These are phyloP conservation scores for Epichloe baconii DNA, from an alignment of 2,329 filamentous ascomycete genomes.

Conservation along the genomic window DNA sequence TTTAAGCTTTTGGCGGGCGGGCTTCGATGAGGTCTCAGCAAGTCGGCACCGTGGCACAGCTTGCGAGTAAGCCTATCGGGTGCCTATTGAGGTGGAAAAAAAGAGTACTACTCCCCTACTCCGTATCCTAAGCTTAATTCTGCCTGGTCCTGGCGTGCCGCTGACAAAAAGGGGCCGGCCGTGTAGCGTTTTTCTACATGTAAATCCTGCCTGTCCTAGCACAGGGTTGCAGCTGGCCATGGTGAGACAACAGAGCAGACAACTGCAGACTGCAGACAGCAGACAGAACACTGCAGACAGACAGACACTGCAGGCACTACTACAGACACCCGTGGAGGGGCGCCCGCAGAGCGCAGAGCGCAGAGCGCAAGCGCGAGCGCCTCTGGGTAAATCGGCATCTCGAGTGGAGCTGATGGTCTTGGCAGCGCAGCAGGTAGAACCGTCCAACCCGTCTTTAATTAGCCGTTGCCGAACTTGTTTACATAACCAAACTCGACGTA, in stretches of 20 bases:
- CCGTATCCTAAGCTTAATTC: slow-evolving; percentile 9
- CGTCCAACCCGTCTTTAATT: neutral
- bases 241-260: neutral
- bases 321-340: neutral
- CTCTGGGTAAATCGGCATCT: slow-evolving; percentile 7
- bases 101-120: neutral
- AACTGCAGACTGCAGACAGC: neutral
- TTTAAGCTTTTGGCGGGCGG: neutral
- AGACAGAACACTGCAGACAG: too few relatives aligned
- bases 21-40: neutral
- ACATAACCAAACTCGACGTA: neutral
- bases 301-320: too few relatives aligned
- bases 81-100: neutral
- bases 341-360: neutral
- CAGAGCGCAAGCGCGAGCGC: neutral
- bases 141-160: neutral
- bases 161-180: too few relatives aligned
- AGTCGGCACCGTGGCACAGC: neutral
- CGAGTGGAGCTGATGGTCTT: neutral
- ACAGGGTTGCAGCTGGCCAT: too few relatives aligned
- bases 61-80: too few relatives aligned
- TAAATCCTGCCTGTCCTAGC: too few relatives aligned
- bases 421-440: slow-evolving; percentile 1
- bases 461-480: neutral
- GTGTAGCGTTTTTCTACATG: too few relatives aligned